phyloP scores from a whole-genome alignment of 129 eudicot genomes.

The Tanacetum coccineum region DNA sequence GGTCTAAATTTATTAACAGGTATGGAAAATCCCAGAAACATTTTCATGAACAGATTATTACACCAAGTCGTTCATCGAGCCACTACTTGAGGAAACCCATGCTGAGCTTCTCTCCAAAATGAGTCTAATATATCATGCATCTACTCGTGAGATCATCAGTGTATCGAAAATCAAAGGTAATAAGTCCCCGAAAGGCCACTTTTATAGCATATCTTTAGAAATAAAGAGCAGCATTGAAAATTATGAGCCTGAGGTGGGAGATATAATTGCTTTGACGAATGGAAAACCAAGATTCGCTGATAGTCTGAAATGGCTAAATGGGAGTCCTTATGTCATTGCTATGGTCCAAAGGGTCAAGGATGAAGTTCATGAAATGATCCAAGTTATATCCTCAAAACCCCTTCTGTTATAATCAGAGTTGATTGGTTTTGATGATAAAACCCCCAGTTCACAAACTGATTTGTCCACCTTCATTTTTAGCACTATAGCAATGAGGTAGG shows the following conservation, averaged over 20 bases:
- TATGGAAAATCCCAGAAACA: constrained; percentile 32
- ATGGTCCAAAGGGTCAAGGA: constrained; percentile 24
- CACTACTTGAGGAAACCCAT: constrained; percentile 60
- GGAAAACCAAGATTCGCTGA: constrained; percentile 33
- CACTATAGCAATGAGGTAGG: constrained; percentile 36
- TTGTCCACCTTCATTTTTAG: neutral
- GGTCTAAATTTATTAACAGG: constrained; percentile 30
- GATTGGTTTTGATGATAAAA: constrained; percentile 29
- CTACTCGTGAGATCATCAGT: constrained; percentile 30
- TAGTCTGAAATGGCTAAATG: constrained; percentile 37
- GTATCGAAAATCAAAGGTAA: neutral
- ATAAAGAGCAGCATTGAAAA: neutral
- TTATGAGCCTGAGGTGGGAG: constrained; percentile 55
- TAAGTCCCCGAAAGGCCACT: constrained; percentile 23
- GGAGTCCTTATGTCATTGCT: constrained; percentile 35
- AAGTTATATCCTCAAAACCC: constrained; percentile 35
- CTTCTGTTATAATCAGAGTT: neutral
- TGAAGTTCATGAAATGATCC: constrained; percentile 9
- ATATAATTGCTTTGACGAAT: constrained; percentile 56
- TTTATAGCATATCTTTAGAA: constrained; percentile 26
- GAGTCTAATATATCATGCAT: constrained; percentile 25
- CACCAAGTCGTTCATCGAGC: constrained; percentile 38
- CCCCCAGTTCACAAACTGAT: neutral
- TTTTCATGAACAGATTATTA: constrained; percentile 35
- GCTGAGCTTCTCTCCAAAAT: constrained; percentile 42